phyloP scores from a whole-genome alignment of 768 basidiomycete species.

The Leccinum rimulosum region DNA sequence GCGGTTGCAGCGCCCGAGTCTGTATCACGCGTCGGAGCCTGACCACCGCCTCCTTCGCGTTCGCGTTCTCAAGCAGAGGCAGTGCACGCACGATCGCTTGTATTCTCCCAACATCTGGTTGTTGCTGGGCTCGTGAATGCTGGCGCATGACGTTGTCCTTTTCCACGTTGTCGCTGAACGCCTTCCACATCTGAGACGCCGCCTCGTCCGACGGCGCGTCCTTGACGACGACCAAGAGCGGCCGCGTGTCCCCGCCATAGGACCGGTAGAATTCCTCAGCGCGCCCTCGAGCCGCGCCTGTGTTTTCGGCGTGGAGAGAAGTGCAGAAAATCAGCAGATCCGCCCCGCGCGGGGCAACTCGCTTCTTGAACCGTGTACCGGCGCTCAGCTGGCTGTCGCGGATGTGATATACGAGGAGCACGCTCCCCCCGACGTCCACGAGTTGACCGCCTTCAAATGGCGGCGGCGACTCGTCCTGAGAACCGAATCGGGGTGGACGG shows the following conservation, averaged over 20 bases:
- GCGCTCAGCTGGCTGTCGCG: constrained; percentile 21
- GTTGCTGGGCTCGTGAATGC: background rate
- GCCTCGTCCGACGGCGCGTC: constrained; percentile 19
- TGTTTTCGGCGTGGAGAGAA: constrained; percentile 5
- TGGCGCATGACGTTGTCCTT: background rate
- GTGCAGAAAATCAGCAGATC: constrained; percentile 27
- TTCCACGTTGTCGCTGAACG: background rate
- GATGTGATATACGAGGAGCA: constrained; percentile 19
- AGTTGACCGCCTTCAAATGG: constrained; percentile 21
- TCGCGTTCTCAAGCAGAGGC: constrained; percentile 6
- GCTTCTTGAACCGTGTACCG: constrained; percentile 26
- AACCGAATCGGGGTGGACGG: constrained; percentile 2
- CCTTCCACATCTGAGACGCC: constrained; percentile 24
- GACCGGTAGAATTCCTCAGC: constrained; percentile 19
- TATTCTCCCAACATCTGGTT: constrained; percentile 3
- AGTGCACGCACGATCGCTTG: constrained; percentile 24
- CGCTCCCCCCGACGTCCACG: constrained; percentile 20
- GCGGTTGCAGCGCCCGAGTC: constrained; percentile 23
- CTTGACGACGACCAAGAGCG: constrained; percentile 23
- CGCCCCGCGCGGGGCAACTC: constrained; percentile 17
- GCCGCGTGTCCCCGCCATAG: constrained; percentile 27
- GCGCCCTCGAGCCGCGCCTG: constrained; percentile 6
- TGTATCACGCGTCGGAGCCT: constrained; percentile 17
- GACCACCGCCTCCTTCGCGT: constrained; percentile 2
- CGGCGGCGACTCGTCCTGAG: constrained; percentile 1